phyloP scores from a whole-genome alignment of 1,284 basidiomycete species.

The Ceratobasidium sp. region DNA sequence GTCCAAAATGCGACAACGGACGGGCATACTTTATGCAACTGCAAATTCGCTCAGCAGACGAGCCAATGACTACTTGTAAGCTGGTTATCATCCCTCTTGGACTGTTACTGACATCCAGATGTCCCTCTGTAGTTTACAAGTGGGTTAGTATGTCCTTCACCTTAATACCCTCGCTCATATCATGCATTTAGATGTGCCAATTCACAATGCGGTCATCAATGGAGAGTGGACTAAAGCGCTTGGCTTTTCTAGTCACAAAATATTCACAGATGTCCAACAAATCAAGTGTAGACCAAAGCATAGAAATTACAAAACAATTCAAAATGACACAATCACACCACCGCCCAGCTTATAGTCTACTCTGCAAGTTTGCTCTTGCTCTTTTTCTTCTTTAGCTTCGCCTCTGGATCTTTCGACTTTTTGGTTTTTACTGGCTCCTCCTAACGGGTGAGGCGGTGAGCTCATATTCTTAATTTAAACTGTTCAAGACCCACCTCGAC shows the following conservation, averaged over 20 bases:
- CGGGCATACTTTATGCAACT: conserved; percentile 96
- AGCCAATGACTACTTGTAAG: conserved; percentile 97
- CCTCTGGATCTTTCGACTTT: conserved; percentile 39
- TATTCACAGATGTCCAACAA: not conserved
- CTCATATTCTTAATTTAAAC: not conserved
- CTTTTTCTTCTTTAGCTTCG: conserved; percentile 43
- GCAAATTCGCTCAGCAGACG: conserved; percentile 96
- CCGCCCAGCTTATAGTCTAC: not conserved
- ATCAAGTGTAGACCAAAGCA: conserved; percentile 34
- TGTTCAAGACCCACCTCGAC: conserved; percentile 21
- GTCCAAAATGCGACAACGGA: conserved; percentile 91
- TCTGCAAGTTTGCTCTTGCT: conserved; percentile 41
- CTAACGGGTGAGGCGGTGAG: not conserved
- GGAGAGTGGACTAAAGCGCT: conserved; percentile 53
- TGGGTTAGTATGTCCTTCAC: conserved; percentile 2
- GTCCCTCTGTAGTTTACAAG: conserved; percentile 16
- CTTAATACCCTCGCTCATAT: not conserved
- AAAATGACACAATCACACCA: conserved; percentile 22
- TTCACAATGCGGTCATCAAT: conserved; percentile 54
- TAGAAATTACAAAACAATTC: conserved; percentile 40
- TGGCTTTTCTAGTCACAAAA: not conserved
- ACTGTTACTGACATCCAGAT: not conserved
- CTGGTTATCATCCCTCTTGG: conserved; percentile 1
- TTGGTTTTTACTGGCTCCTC: conserved; percentile 43
- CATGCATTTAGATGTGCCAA: conserved; percentile 51